Base-by-base conservation (phyloP, 2,329 filamentous ascomycete genomes). In the Lasiodiplodia theobromae region DNA sequence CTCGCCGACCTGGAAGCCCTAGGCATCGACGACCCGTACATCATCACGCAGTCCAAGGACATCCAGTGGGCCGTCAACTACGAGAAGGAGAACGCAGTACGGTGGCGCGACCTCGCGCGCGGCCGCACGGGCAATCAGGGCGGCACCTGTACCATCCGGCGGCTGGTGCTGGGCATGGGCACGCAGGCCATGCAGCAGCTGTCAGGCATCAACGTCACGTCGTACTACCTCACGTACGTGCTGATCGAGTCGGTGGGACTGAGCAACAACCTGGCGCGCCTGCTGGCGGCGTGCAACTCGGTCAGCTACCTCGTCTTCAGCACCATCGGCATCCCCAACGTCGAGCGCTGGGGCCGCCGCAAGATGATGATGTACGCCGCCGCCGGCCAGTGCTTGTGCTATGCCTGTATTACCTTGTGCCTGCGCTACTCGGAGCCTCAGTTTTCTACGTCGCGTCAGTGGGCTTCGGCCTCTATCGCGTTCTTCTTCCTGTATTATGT, bases 361-460 rank as follows among this genome's bases (percentile, higher is more conserved):
- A 88, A 87, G 73, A 80, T 89, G 75, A 86, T 89, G 83, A 83
- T 89, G 74, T 88, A 84, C 73, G 83, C 85, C 1, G 83, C 85
- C 0, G 79, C 81, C 2, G 85, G 85, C 1, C 86, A 87, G 75
- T 82, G 79, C 68, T 77, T 86, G 63, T 86, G 83, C 71, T 87
- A 85, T 69, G 70, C 83, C 7, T 77, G 85, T 70, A 86, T 87
- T 72, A 86, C 84, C 0, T 77, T 86, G 16, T 80, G 84, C n/a
- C 77, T 87, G 8, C 76, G 81, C 1, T 83, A 80, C 70, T 80
- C 79, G 67, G 78, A 81, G 69, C 60, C 58, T 1, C 38, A 52
- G 28, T 47, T 56, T 37, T 68, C 72, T 2, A 73, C 70, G 1
- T 70, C 71, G 11, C 34, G 54, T 38, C 28, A 65, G n/a, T 77